Percentiles rank a stretch among this genome's conserved stretches.
phyloP scores from a whole-genome alignment of 805 yeast genomes.

The Yamadazyma scolyti region DNA sequence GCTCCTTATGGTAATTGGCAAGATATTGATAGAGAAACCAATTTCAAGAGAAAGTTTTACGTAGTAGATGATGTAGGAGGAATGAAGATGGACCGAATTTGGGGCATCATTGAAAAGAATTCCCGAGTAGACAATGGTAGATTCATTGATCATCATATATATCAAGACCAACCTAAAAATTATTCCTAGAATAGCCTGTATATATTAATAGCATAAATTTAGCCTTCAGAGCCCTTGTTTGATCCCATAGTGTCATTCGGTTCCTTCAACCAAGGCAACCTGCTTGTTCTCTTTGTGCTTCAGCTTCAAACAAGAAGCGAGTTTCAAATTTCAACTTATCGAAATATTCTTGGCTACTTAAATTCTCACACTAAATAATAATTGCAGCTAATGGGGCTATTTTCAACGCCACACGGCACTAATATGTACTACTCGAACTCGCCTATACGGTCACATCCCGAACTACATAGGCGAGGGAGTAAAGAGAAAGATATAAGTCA shows the following conservation, averaged over 20 bases:
- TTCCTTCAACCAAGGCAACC: too few species aligned
- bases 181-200: too few species aligned
- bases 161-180: too few species aligned
- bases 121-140: conserved; percentile 70
- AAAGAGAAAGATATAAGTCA: background rate
- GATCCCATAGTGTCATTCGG: too few species aligned
- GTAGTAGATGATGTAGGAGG: conserved; percentile 78
- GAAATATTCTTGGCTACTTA: too few species aligned
- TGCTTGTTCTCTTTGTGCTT: too few species aligned
- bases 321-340: too few species aligned
- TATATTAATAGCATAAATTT: too few species aligned
- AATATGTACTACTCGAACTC: conserved; percentile 8
- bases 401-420: conserved; percentile 9
- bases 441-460: conserved; percentile 12
- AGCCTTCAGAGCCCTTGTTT: too few species aligned
- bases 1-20: conserved; percentile 35
- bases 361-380: too few species aligned
- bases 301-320: too few species aligned
- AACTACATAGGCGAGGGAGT: conserved; percentile 1
- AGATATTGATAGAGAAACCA: conserved; percentile 33
- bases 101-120: conserved; percentile 77
- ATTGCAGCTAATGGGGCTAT: too few species aligned
- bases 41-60: conserved; percentile 42
- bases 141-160: conserved; percentile 23
- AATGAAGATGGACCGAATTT: conserved; percentile 74